These are phyloP conservation scores for Ogataea ramenticola DNA, from an alignment of 805 yeast species.

Conservation along the genomic window DNA sequence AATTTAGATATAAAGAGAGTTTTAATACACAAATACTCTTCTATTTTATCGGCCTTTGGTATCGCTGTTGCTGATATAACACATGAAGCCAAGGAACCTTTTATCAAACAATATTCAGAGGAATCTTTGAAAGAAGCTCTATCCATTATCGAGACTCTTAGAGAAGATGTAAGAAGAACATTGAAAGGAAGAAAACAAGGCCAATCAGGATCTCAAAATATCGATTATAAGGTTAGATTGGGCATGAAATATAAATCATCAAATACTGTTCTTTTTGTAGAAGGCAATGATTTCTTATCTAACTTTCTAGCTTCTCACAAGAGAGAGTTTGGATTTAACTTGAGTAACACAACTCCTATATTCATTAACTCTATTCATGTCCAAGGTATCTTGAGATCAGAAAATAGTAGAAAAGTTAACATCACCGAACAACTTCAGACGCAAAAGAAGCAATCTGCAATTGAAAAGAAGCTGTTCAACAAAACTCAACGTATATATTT, in stretches of 20 bases:
- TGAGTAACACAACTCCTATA: slow-evolving; percentile 7
- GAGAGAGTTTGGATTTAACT: slow-evolving; percentile 29
- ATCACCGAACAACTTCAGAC: slow-evolving; percentile 40
- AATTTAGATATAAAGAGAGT: slow-evolving; percentile 34
- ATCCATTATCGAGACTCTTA: slow-evolving; percentile 29
- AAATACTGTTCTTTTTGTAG: slow-evolving; percentile 32
- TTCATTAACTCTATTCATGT: slow-evolving; percentile 34
- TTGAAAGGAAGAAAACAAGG: slow-evolving; percentile 31
- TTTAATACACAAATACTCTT: slow-evolving; percentile 38
- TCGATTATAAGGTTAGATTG: slow-evolving; percentile 52
- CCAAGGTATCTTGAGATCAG: slow-evolving; percentile 52
- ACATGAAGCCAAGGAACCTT: slow-evolving; percentile 2
- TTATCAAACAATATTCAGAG: not conserved
- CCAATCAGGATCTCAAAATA: slow-evolving; percentile 63
- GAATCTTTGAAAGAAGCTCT: slow-evolving; percentile 15
- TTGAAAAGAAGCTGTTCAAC: slow-evolving; percentile 29
- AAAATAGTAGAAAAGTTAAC: slow-evolving; percentile 31
- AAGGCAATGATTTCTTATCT: slow-evolving; percentile 16
- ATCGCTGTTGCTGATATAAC: slow-evolving; percentile 32
- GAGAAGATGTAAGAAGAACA: slow-evolving; percentile 31
- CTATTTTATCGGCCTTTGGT: slow-evolving; percentile 41
- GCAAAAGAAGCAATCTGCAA: slow-evolving; percentile 22
- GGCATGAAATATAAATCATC: slow-evolving; percentile 24
- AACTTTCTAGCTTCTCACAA: slow-evolving; percentile 25
- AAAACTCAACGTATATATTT: slow-evolving; percentile 13